Evolutionary conservation across 2,329 filamentous ascomycete species (phyloP).

Genomic region (Lecanicillium sp.): DNA sequence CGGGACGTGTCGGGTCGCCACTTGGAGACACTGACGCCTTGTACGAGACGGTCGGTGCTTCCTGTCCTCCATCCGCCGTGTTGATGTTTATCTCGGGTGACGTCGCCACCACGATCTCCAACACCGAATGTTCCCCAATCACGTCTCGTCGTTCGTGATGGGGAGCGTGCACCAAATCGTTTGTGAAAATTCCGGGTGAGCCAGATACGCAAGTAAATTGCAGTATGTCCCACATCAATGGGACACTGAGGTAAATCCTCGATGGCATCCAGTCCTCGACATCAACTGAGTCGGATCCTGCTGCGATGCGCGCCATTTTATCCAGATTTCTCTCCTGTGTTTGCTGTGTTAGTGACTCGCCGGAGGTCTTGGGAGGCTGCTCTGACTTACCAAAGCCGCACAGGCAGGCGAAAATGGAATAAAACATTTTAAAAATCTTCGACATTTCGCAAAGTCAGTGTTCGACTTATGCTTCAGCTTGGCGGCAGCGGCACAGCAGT

Average conservation of each 20-base stretch:
- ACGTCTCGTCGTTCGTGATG: constrained; percentile 28
- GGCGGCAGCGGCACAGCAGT: constrained; percentile 43
- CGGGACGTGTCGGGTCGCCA: constrained; percentile 20
- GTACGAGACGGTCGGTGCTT: constrained; percentile 37
- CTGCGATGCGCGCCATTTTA: constrained; percentile 43
- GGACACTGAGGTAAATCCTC: constrained; percentile 46
- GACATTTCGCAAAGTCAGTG: constrained; percentile 45
- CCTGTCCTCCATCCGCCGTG: constrained; percentile 45
- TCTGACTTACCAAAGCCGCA: constrained; percentile 37
- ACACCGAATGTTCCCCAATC: constrained; percentile 30
- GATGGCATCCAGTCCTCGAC: constrained; percentile 47
- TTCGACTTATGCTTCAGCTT: constrained; percentile 46
- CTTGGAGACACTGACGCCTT: constrained; percentile 23
- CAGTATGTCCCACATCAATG: constrained; percentile 47
- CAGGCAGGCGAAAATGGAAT: constrained; percentile 42
- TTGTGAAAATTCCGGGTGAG: constrained; percentile 28
- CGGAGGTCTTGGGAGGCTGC: too few species aligned
- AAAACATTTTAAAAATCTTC: constrained; percentile 43
- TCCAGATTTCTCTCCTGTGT: constrained; percentile 40
- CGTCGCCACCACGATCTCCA: constrained; percentile 46
- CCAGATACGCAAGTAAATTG: constrained; percentile 39
- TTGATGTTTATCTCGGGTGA: constrained; percentile 47
- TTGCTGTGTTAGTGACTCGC: constrained; percentile 15
- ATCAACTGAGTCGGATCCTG: constrained; percentile 41
- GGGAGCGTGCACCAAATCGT: constrained; percentile 37